Evolutionary conservation across 2,329 filamentous ascomycete genomes (phyloP).

Genomic region (Diaporthe sp.): DNA sequence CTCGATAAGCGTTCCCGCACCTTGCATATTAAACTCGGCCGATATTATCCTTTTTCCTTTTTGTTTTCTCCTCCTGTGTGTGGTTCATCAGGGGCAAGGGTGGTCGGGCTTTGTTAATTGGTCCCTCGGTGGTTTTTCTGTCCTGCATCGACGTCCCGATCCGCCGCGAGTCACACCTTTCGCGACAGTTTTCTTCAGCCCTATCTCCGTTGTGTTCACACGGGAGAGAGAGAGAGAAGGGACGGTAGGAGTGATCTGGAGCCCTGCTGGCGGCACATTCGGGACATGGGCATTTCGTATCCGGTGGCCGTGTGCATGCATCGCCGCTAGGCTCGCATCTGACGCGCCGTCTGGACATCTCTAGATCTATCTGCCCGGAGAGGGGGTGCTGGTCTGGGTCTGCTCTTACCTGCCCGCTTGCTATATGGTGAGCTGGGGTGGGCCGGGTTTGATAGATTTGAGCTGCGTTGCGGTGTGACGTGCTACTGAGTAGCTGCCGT

Average conservation of each 20-base stretch:
- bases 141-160: conserved; percentile 13
- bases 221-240: neutral
- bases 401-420: neutral
- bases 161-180: conserved; percentile 5
- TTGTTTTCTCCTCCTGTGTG: neutral
- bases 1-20: conserved; percentile 29
- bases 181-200: conserved; percentile 24
- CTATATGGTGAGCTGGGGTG: neutral
- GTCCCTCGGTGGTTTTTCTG: conserved; percentile 5
- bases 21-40: neutral
- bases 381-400: neutral
- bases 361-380: neutral
- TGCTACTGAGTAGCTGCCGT: conserved; percentile 16
- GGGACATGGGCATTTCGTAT: neutral
- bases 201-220: neutral
- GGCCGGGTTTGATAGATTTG: neutral
- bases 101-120: neutral
- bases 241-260: neutral
- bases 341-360: neutral
- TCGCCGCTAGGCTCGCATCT: neutral
- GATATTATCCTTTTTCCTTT: neutral
- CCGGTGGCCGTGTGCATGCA: no score
- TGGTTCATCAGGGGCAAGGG: neutral
- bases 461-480: conserved; percentile 23
- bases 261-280: neutral